These are phyloP conservation scores for Teratosphaeria gauchensis DNA, from an alignment of 2,329 filamentous ascomycete species.

Conservation along the genomic window DNA sequence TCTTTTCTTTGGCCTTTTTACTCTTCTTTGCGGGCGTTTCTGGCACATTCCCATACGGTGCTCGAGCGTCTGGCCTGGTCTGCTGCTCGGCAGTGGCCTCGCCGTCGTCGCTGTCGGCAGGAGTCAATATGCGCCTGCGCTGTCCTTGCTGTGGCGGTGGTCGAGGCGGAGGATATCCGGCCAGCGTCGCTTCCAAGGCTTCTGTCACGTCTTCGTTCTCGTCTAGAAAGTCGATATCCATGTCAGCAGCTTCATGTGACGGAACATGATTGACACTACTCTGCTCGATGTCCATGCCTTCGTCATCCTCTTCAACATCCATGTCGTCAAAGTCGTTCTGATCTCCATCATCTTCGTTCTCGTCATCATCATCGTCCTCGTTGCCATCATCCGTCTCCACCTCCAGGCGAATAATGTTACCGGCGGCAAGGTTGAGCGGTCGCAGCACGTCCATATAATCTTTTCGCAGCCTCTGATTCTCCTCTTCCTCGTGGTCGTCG, in stretches of 20 bases:
- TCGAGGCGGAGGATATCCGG: slow-evolving; percentile 62
- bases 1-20: slow-evolving; percentile 30
- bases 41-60: slow-evolving; percentile 53
- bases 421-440: slow-evolving; percentile 14
- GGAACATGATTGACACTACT: slow-evolving; percentile 29
- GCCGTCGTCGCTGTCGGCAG: slow-evolving; percentile 26
- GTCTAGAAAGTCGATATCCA: slow-evolving; percentile 38
- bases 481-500: slow-evolving; percentile 66
- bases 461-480: slow-evolving; percentile 32
- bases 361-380: slow-evolving; percentile 32
- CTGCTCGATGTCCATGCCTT: slow-evolving; percentile 16
- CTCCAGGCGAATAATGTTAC: slow-evolving; percentile 19
- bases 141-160: slow-evolving; percentile 41
- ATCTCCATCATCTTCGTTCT: slow-evolving; percentile 25
- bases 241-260: slow-evolving; percentile 31
- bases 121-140: slow-evolving; percentile 18
- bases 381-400: slow-evolving; percentile 32
- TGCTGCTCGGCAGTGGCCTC: slow-evolving; percentile 39
- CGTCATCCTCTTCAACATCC: slow-evolving; percentile 15
- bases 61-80: slow-evolving; percentile 26
- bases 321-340: slow-evolving; percentile 21
- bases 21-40: slow-evolving; percentile 53
- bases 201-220: slow-evolving; percentile 58
- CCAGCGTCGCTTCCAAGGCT: slow-evolving; percentile 66
- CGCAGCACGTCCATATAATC: slow-evolving; percentile 31